Percentiles rank a stretch among this genome's conserved stretches.
phyloP scores from a whole-genome alignment of 495 filamentous ascomycete species.

The Thozetella sp. region DNA sequence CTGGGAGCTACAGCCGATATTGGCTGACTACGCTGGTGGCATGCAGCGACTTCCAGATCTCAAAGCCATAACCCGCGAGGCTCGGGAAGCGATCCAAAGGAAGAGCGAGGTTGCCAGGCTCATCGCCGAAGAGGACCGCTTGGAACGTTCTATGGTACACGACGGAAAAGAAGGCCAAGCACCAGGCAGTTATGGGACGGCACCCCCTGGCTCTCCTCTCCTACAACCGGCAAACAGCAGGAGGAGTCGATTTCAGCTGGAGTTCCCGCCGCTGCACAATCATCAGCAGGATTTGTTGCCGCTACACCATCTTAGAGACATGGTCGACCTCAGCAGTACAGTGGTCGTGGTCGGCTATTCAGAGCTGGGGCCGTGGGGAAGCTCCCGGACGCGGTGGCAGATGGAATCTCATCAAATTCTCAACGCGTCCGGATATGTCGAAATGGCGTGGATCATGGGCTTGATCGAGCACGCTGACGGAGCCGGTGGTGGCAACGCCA shows the following conservation, averaged over 20 bases:
- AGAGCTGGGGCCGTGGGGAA: constrained; percentile 92
- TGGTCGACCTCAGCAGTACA: constrained; percentile 92
- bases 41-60: constrained; percentile 89
- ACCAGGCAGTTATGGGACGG: no score
- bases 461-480: constrained; percentile 73
- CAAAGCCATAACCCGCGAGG: constrained; percentile 53
- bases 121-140: no score
- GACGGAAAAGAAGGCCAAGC: no score
- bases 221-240: no score
- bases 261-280: background rate
- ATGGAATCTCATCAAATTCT: constrained; percentile 92
- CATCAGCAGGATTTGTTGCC: background rate
- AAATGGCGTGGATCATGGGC: constrained; percentile 99
- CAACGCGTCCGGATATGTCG: constrained; percentile 88
- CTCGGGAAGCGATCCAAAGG: constrained; percentile 57
- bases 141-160: no score
- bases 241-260: background rate
- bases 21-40: constrained; percentile 89
- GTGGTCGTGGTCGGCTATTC: constrained; percentile 93
- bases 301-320: constrained; percentile 44
- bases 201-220: no score
- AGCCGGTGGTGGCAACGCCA: constrained; percentile 66
- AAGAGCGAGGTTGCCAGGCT: background rate
- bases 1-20: constrained; percentile 87
- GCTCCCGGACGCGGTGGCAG: constrained; percentile 91